Percentiles rank a stretch among this genome's conserved stretches.
Conservation (phyloP, 805 yeast genomes). For the Barnettozyma populi region DNA sequence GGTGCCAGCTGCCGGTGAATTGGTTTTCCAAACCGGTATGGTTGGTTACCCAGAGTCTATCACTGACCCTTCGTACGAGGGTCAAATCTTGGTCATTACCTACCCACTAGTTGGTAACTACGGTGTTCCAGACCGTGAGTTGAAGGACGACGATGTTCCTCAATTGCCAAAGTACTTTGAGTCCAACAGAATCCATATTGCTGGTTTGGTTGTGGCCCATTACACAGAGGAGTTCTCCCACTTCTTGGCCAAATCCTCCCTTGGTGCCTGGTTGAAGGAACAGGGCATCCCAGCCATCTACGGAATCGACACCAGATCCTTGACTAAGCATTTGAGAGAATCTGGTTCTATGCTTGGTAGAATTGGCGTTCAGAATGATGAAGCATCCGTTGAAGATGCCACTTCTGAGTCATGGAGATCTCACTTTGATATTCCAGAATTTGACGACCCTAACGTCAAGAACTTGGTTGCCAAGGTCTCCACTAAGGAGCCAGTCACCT, state of each 20-base stretch:
- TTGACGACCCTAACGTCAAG: slow-evolving; percentile 88
- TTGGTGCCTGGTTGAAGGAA: slow-evolving; percentile 89
- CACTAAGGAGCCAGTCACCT: slow-evolving; percentile 65
- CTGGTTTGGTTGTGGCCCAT: slow-evolving; percentile 94
- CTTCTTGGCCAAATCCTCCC: slow-evolving; percentile 84
- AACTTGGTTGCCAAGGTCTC: slow-evolving; percentile 93
- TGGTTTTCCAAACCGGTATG: slow-evolving; percentile 99
- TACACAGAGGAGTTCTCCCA: slow-evolving; percentile 96
- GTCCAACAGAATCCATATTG: slow-evolving; percentile 86
- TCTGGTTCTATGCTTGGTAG: slow-evolving; percentile 93
- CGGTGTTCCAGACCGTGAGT: slow-evolving; percentile 92
- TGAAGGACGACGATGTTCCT: slow-evolving; percentile 67
- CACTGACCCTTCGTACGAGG: slow-evolving; percentile 97
- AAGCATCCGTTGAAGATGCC: slow-evolving; percentile 27
- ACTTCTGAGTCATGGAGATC: slow-evolving; percentile 48
- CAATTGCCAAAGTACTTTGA: slow-evolving; percentile 89
- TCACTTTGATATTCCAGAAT: slow-evolving; percentile 71
- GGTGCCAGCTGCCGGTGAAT: slow-evolving; percentile 86
- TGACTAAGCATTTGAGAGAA: slow-evolving; percentile 89
- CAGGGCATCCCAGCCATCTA: slow-evolving; percentile 93
- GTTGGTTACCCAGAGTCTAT: slow-evolving; percentile 98
- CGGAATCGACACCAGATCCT: slow-evolving; percentile 94
- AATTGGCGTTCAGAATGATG: slow-evolving; percentile 54
- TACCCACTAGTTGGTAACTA: slow-evolving; percentile 97
- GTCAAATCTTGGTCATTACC: slow-evolving; percentile 94